Evolutionary conservation across 306 rosid species (phyloP).

Genomic region (Pterocarpus santalinus): DNA sequence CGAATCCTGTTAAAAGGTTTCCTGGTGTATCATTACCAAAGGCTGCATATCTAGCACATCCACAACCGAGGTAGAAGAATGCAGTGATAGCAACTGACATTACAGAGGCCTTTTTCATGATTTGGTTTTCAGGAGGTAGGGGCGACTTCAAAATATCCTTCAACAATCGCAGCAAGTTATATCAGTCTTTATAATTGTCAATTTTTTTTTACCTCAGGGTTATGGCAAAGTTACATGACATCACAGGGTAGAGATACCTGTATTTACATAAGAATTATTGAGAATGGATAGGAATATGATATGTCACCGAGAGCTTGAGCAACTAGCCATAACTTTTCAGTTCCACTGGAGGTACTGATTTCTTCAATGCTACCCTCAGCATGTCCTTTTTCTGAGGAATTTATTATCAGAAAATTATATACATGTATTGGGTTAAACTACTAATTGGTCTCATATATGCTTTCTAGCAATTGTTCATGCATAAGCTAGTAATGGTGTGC

Average conservation of each 20-base stretch:
- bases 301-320: conserved; percentile 90
- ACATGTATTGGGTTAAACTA: too few relatives aligned
- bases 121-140: conserved; percentile 79
- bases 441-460: background rate
- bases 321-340: conserved; percentile 69
- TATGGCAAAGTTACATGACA: background rate
- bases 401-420: conserved; percentile 22
- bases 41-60: conserved; percentile 81
- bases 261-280: conserved; percentile 81
- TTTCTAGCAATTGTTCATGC: conserved; percentile 19
- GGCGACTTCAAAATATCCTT: conserved; percentile 92
- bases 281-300: conserved; percentile 85
- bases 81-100: conserved; percentile 58
- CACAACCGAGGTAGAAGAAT: conserved; percentile 69
- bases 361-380: conserved; percentile 71
- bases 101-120: conserved; percentile 70
- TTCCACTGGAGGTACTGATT: conserved; percentile 49
- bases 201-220: background rate
- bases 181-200: conserved; percentile 15
- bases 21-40: conserved; percentile 79
- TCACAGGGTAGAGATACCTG: conserved; percentile 61
- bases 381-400: conserved; percentile 70
- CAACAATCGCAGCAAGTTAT: conserved; percentile 38
- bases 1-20: conserved; percentile 78
- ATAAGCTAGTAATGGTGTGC: conserved; percentile 23